Percentiles rank a stretch among this genome's conserved stretches.
phyloP scores from a whole-genome alignment of 805 yeast species.

The Debaryomyces hansenii region DNA sequence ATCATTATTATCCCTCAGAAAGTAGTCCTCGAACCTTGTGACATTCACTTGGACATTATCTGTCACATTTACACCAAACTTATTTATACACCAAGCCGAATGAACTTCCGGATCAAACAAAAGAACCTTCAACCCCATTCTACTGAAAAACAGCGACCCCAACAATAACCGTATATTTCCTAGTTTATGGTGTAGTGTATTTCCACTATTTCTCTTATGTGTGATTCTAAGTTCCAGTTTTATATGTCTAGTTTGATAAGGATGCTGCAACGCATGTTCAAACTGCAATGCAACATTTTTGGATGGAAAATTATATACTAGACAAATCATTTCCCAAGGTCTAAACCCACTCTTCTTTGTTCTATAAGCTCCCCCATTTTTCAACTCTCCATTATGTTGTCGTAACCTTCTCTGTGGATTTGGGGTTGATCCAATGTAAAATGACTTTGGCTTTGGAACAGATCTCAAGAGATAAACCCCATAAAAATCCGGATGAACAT shows the following conservation, averaged over 20 bases:
- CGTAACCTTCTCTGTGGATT: conserved; percentile 65
- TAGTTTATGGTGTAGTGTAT: conserved; percentile 45
- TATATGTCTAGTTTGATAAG: conserved; percentile 64
- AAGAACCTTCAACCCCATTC: conserved; percentile 46
- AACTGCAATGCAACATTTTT: conserved; percentile 69
- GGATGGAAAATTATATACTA: conserved; percentile 73
- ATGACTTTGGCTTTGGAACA: conserved; percentile 52
- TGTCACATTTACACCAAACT: conserved; percentile 18
- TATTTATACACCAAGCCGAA: conserved; percentile 36
- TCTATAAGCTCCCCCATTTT: conserved; percentile 65
- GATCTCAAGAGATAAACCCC: conserved; percentile 74
- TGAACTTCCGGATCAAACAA: conserved; percentile 39
- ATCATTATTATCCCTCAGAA: neutral
- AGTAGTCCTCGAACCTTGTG: neutral
- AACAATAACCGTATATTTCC: conserved; percentile 49
- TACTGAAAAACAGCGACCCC: conserved; percentile 40
- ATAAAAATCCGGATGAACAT: conserved; percentile 46
- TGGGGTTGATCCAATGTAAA: conserved; percentile 83
- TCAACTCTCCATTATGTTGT: conserved; percentile 75
- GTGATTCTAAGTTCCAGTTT: conserved; percentile 36
- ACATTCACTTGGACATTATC: conserved; percentile 9
- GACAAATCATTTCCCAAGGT: conserved; percentile 71
- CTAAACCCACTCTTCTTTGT: conserved; percentile 58
- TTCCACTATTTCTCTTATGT: conserved; percentile 35
- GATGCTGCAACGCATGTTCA: conserved; percentile 85